phyloP scores from a whole-genome alignment of 257 asterid species.

The Solanum corneliomulleri region DNA sequence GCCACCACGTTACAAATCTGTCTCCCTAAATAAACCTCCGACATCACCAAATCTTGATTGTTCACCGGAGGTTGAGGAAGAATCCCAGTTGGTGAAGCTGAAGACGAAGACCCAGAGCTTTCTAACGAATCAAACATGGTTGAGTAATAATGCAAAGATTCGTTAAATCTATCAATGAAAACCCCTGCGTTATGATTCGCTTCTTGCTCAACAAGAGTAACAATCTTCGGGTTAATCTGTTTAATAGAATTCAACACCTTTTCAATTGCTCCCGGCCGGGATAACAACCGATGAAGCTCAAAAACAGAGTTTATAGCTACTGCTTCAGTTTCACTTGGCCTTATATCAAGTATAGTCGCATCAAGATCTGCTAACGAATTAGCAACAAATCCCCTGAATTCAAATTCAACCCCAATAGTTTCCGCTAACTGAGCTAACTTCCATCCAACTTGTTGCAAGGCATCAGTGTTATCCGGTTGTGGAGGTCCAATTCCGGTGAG shows the following conservation, averaged over 20 bases:
- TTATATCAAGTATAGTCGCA: slow-evolving; percentile 33
- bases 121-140: slow-evolving; percentile 89
- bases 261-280: slow-evolving; percentile 40
- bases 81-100: slow-evolving; percentile 10
- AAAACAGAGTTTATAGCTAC: slow-evolving; percentile 82
- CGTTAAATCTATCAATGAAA: slow-evolving; percentile 70
- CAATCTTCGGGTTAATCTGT: slow-evolving; percentile 47
- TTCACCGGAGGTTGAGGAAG: slow-evolving; percentile 20
- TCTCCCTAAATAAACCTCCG: slow-evolving; percentile 63
- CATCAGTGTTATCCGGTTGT: slow-evolving; percentile 62
- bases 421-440: slow-evolving; percentile 67
- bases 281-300: slow-evolving; percentile 58
- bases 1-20: slow-evolving; percentile 93
- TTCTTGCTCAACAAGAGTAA: slow-evolving; percentile 76
- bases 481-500: slow-evolving; percentile 78
- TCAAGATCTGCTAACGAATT: slow-evolving; percentile 67
- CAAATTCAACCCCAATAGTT: slow-evolving; percentile 57
- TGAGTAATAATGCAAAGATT: slow-evolving; percentile 74
- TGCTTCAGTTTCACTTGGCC: slow-evolving; percentile 32
- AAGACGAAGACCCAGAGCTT: slow-evolving; percentile 10
- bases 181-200: slow-evolving; percentile 57
- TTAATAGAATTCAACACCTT: slow-evolving; percentile 47
- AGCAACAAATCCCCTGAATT: slow-evolving; percentile 60
- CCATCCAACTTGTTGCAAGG: slow-evolving; percentile 75
- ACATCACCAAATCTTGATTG: slow-evolving; percentile 57